Conservation (phyloP, 2,329 filamentous ascomycete species). For the Colletotrichum cordylinicola region DNA sequence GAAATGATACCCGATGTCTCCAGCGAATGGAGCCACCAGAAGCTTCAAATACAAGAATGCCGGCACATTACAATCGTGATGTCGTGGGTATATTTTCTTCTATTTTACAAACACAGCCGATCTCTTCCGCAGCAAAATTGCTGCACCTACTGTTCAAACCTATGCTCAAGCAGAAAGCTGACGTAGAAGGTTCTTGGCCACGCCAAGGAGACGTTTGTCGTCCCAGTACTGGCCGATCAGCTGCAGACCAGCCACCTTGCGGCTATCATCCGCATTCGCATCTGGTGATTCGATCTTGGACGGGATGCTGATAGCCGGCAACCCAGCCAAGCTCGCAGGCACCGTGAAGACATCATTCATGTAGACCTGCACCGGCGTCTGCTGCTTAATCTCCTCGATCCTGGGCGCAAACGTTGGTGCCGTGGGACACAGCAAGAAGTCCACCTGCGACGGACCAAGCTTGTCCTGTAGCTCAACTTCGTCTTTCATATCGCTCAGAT, state of each 20-base stretch:
- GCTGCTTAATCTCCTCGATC: slow-evolving; percentile 60
- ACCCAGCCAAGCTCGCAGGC: slow-evolving; percentile 87
- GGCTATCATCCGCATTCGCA: slow-evolving; percentile 33
- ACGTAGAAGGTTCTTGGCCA: slow-evolving; percentile 54
- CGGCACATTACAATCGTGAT: neutral
- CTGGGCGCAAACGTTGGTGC: slow-evolving; percentile 77
- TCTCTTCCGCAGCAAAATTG: neutral
- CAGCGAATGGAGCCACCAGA: neutral
- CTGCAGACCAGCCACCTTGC: slow-evolving; percentile 65
- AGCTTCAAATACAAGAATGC: neutral
- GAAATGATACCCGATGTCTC: slow-evolving; percentile 9
- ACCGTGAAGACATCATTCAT: slow-evolving; percentile 97
- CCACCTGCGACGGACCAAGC: slow-evolving; percentile 69
- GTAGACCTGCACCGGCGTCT: slow-evolving; percentile 75
- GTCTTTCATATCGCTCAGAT: slow-evolving; percentile 66
- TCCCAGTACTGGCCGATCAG: slow-evolving; percentile 84
- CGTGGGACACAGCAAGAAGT: slow-evolving; percentile 88
- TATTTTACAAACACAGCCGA: neutral
- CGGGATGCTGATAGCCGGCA: slow-evolving; percentile 88
- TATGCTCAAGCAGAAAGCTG: slow-evolving; percentile 24
- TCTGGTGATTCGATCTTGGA: slow-evolving; percentile 67
- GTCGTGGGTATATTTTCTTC: slow-evolving; percentile 2
- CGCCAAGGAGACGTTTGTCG: slow-evolving; percentile 66
- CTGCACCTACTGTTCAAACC: neutral
- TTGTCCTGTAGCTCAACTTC: slow-evolving; percentile 58